A percentile compares a stretch with the other conserved stretches of the same genome.
Conservation (phyloP, 2,329 filamentous ascomycete genomes). For the Neofusicoccum cordaticola region DNA sequence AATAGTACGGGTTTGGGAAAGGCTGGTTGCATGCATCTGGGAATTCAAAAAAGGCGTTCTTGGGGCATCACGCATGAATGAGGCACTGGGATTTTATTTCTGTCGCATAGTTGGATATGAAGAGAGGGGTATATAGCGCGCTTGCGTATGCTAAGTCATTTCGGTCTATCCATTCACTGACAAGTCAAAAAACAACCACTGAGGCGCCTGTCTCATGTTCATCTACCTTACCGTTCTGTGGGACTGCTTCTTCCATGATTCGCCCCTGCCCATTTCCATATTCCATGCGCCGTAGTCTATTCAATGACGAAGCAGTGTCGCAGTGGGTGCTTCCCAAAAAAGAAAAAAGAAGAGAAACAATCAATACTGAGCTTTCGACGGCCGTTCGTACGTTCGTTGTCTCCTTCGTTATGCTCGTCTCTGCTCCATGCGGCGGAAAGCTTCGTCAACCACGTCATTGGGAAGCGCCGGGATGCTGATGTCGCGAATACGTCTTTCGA, state of each 20-base stretch:
- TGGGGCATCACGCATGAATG: background rate
- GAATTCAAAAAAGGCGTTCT: background rate
- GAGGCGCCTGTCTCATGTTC: background rate
- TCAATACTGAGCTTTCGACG: background rate
- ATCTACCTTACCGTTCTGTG: background rate
- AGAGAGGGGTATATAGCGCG: constrained; percentile 1
- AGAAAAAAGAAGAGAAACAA: background rate
- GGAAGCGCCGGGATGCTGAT: constrained; percentile 16
- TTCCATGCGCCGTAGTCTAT: no score
- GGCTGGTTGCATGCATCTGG: background rate
- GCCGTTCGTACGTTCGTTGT: background rate
- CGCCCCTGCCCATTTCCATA: background rate
- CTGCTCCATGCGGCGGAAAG: constrained; percentile 14
- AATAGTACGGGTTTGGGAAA: background rate
- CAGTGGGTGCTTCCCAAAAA: no score
- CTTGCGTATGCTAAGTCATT: background rate
- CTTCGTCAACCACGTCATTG: constrained; percentile 15
- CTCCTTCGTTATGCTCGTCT: background rate
- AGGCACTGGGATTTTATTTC: background rate
- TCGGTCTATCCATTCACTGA: background rate
- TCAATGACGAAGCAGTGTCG: no score
- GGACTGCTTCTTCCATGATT: background rate
- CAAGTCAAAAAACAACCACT: background rate
- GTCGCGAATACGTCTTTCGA: background rate
- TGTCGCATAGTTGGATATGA: background rate